A percentile compares a stretch with the other conserved stretches of the same genome.
phyloP scores from a whole-genome alignment of 2,329 filamentous ascomycete species.

The Diplodia intermedia region DNA sequence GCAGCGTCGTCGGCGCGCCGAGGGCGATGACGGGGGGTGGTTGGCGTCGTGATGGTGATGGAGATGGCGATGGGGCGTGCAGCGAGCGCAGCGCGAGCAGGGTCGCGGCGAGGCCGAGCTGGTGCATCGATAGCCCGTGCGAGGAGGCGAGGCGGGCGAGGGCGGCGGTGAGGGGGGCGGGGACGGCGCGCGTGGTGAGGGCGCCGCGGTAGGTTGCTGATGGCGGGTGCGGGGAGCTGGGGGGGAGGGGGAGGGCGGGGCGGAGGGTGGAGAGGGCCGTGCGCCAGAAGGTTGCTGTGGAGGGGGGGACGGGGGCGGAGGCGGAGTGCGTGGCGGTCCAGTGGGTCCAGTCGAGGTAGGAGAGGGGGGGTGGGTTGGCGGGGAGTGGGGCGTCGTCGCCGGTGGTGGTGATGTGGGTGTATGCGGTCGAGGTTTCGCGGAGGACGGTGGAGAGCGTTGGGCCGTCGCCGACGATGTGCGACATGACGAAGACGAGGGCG shows the following conservation, averaged over 20 bases:
- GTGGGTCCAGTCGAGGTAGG: constrained; percentile 7
- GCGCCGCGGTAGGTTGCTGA: neutral
- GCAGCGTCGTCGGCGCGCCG: constrained; percentile 28
- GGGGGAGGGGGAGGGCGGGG: neutral
- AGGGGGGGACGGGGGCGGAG: neutral
- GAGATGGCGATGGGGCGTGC: too few relatives aligned
- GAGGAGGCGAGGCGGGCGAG: neutral
- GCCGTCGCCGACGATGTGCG: constrained; percentile 26
- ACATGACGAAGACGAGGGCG: constrained; percentile 20
- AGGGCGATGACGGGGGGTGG: constrained; percentile 17
- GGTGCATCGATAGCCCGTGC: constrained; percentile 11
- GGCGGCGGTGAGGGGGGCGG: neutral
- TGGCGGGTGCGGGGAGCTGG: neutral
- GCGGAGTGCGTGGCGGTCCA: neutral
- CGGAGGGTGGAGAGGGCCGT: neutral
- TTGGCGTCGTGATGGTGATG: too few relatives aligned
- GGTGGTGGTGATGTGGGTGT: constrained; percentile 4
- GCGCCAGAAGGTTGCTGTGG: constrained; percentile 11
- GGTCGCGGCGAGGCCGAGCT: constrained; percentile 20
- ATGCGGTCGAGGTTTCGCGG: neutral
- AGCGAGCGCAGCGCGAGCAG: constrained; percentile 18
- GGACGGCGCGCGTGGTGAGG: neutral
- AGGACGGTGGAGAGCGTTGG: constrained; percentile 18
- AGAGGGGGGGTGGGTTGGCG: neutral
- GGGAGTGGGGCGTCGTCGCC: neutral